Evolutionary conservation across 2,329 filamentous ascomycete genomes (phyloP).

Genomic region (Xylaria hypoxylon): DNA sequence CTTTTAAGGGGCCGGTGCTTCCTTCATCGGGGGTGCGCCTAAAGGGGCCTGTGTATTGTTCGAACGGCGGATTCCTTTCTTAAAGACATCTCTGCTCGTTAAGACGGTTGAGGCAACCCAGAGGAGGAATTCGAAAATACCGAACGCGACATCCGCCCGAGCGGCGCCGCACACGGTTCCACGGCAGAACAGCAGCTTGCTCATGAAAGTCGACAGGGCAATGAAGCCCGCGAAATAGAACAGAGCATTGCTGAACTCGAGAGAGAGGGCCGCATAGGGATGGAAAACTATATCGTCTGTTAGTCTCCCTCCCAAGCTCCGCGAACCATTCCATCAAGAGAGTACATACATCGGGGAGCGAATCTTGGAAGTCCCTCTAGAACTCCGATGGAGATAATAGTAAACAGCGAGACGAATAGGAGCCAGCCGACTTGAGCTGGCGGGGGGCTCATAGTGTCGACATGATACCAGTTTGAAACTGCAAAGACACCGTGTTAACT

Average conservation of each 20-base stretch:
- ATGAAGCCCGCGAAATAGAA: conserved; percentile 72
- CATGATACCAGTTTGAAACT: conserved; percentile 72
- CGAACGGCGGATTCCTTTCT: conserved; percentile 51
- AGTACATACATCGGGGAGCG: conserved; percentile 54
- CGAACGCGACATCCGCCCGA: conserved; percentile 65
- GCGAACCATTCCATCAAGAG: not conserved
- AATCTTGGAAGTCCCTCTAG: conserved; percentile 64
- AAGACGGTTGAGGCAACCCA: conserved; percentile 65
- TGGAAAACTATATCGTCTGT: conserved; percentile 55
- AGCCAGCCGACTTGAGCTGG: conserved; percentile 69
- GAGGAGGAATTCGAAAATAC: conserved; percentile 63
- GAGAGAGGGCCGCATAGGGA: conserved; percentile 60
- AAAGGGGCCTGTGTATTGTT: conserved; percentile 43
- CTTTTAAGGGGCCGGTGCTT: conserved; percentile 51
- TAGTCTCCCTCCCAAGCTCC: not conserved
- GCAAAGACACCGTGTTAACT: conserved; percentile 33
- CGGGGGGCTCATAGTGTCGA: conserved; percentile 64
- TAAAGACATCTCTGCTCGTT: conserved; percentile 61
- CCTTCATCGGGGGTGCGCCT: conserved; percentile 54
- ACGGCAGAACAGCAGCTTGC: conserved; percentile 66
- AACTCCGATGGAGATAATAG: conserved; percentile 66
- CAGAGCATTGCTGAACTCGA: conserved; percentile 65
- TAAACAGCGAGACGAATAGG: conserved; percentile 65
- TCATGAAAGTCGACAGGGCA: conserved; percentile 68
- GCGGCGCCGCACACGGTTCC: conserved; percentile 68